Evolutionary conservation across 768 basidiomycete genomes (phyloP).

Genomic region (Boletus huronensis): DNA sequence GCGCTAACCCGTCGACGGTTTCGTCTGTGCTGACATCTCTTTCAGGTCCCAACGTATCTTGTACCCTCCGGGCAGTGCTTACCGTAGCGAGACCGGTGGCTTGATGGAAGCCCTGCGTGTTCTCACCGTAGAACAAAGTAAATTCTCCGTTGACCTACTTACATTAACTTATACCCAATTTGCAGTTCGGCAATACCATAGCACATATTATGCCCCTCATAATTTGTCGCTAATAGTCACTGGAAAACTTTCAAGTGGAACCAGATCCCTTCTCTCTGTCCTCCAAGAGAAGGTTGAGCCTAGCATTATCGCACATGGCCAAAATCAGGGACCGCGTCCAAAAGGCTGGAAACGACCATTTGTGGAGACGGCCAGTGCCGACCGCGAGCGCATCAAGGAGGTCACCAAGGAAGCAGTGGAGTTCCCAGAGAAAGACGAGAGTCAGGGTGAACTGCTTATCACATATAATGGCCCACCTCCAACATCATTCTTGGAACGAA

Average conservation of each 20-base stretch:
- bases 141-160: conserved; percentile 13
- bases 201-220: conserved; percentile 88
- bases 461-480: conserved; percentile 76
- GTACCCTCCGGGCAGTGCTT: conserved; percentile 80
- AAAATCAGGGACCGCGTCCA: conserved; percentile 67
- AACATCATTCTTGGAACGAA: conserved; percentile 66
- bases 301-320: conserved; percentile 68
- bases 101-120: conserved; percentile 88
- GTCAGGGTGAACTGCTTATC: conserved; percentile 82
- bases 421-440: conserved; percentile 97
- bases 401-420: conserved; percentile 68
- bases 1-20: conserved; percentile 21
- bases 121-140: conserved; percentile 87
- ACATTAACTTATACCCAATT: conserved; percentile 15
- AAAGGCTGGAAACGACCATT: conserved; percentile 92
- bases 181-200: conserved; percentile 85
- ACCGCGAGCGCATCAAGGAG: conserved; percentile 48
- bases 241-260: conserved; percentile 80
- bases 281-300: conserved; percentile 85
- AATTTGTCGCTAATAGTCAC: conserved; percentile 87
- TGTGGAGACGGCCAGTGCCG: conserved; percentile 77
- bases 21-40: conserved; percentile 3
- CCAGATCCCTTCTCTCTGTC: conserved; percentile 70
- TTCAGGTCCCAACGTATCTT: conserved; percentile 72
- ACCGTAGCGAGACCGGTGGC: conserved; percentile 96